Base-by-base conservation (phyloP, 2,329 filamentous ascomycete species). In the Scytalidium sp. region DNA sequence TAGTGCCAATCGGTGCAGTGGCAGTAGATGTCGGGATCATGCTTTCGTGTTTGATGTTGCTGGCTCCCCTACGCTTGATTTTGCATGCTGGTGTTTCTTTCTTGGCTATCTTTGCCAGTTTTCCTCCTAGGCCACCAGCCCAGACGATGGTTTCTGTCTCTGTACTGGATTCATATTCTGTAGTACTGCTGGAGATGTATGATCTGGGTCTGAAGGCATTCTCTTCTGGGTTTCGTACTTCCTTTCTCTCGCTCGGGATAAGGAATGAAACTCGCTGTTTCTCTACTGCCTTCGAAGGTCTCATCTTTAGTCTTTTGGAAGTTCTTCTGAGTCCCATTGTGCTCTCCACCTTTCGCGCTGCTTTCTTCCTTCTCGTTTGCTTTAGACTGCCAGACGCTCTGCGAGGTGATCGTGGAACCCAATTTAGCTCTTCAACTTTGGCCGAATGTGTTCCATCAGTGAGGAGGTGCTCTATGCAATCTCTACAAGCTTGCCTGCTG, bases 401-500 rank as follows among this genome's bases (percentile, higher is more conserved):
- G n/a, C n/a, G n/a, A n/a, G 9, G 32, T 17, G 39, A 27, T 15
- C 8, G 19, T 43, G 25, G 25, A 10, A 15, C 32, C 52, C 52
- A 55, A 23, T 47, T 22, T 13, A 52, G 25, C n/a, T 27, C 20
- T 3, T 39, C 32, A 3, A 29, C 9, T 32, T 42, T 27, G 4
- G 39, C 45, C 10, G 42, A 21, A 43, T 55, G 52, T 10, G 17
- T 36, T 4, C 15, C 32, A 40, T 50, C 43, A 10, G 41, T 15
- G n/a, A 25, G 29, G 15, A 20, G 11, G 9, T 39, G 27, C 1
- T 36, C 45, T 2, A 55, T 45, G 41, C 52, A 55, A 5, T 13
- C n/a, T 11, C 42, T 23, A 42, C 52, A 55, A 23, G 48, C 36
- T 20, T 55, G 52, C 11, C 41, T 21, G 42, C 45, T 54, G 48